Percentiles rank a stretch among this genome's conserved stretches.
Evolutionary conservation across 345 rosid species (phyloP).

Genomic region (Alliaria petiolata): DNA sequence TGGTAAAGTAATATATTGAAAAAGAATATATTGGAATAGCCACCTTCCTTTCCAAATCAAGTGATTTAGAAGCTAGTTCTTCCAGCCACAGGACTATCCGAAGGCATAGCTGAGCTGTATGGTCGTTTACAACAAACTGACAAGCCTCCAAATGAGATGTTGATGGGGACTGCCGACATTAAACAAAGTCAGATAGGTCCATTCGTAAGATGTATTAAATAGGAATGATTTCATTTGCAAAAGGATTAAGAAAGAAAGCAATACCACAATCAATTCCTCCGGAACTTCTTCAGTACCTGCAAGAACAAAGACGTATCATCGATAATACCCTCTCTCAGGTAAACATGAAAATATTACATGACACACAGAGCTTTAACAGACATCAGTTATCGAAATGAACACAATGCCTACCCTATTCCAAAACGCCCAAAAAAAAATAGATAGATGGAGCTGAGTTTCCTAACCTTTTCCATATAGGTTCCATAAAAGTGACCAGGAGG

Average conservation of each 20-base stretch:
- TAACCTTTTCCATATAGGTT: conserved; percentile 92
- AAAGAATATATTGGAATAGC: conserved; percentile 11
- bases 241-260: conserved; percentile 8
- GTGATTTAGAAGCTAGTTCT: conserved; percentile 92
- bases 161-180: conserved; percentile 60
- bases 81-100: conserved; percentile 96
- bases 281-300: conserved; percentile 82
- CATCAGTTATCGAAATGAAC: background rate
- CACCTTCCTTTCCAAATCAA: conserved; percentile 94
- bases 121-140: conserved; percentile 81
- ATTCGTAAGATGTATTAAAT: background rate
- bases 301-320: conserved; percentile 28
- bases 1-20: background rate
- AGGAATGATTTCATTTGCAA: background rate
- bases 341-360: conserved; percentile 18
- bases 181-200: conserved; percentile 13
- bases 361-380: conserved; percentile 8
- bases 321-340: background rate
- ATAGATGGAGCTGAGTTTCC: conserved; percentile 25
- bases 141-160: conserved; percentile 96
- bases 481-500: conserved; percentile 98
- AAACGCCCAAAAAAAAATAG: background rate
- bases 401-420: background rate
- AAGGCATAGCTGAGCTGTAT: conserved; percentile 88
- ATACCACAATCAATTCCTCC: conserved; percentile 61